A percentile compares a stretch with the other conserved stretches of the same genome.
These are phyloP conservation scores for Tephrocybe sp. DNA, from an alignment of 768 basidiomycete species.

Conservation along the genomic window DNA sequence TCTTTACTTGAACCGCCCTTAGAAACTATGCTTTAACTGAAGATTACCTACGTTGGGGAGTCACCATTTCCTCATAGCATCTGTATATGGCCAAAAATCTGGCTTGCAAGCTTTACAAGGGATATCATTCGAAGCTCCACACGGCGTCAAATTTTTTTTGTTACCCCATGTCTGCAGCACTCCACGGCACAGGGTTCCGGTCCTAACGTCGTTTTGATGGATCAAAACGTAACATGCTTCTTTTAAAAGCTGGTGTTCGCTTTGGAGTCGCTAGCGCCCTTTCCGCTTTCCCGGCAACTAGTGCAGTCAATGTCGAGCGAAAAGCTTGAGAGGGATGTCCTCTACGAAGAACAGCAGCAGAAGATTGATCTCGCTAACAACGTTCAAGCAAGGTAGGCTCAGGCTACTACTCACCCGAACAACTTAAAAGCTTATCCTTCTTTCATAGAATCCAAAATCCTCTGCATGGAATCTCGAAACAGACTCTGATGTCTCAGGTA, in stretches of 20 bases:
- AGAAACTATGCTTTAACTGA: no score
- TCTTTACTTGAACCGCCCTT: no score
- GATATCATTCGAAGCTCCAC: not conserved
- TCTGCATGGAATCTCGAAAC: conserved; percentile 54
- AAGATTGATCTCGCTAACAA: conserved; percentile 34
- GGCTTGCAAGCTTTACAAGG: not conserved
- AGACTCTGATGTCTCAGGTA: conserved; percentile 57
- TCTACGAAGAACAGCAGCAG: conserved; percentile 23
- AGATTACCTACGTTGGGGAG: no score
- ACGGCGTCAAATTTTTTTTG: not conserved
- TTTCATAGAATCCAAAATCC: conserved; percentile 40
- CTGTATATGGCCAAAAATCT: not conserved
- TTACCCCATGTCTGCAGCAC: not conserved
- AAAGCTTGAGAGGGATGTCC: conserved; percentile 9
- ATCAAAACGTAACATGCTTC: conserved; percentile 2
- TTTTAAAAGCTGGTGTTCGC: conserved; percentile 5
- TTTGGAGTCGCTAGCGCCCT: conserved; percentile 2
- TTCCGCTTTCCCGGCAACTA: conserved; percentile 10
- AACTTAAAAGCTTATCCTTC: not conserved
- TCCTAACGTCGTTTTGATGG: conserved; percentile 10
- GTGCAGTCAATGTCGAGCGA: conserved; percentile 25
- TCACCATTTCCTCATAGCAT: no score
- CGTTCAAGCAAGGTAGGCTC: conserved; percentile 36
- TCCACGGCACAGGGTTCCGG: conserved; percentile 5
- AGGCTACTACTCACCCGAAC: not conserved